Percentiles rank a stretch among this genome's conserved stretches.
These are phyloP conservation scores for Phytopythium cucurbitacearum DNA, from an alignment of 352 stramenopile species.

Conservation along the genomic window DNA sequence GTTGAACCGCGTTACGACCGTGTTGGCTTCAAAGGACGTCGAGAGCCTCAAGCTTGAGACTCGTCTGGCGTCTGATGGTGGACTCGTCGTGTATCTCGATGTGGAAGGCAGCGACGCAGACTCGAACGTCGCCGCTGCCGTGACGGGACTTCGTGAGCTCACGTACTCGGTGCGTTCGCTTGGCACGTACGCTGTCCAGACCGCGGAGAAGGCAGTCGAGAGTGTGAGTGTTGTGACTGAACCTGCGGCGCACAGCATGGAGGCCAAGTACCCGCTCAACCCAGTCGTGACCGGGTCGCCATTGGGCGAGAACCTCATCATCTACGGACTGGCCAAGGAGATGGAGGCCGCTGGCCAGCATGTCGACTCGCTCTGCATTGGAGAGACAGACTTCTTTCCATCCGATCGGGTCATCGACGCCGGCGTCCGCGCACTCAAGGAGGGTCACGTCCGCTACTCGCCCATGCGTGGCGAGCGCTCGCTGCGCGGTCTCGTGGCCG, in stretches of 20 bases:
- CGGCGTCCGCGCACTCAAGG: slow-evolving; percentile 50
- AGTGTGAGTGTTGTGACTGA: background rate
- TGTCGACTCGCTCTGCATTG: slow-evolving; percentile 35
- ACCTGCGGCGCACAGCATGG: slow-evolving; percentile 24
- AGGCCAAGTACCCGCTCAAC: slow-evolving; percentile 58
- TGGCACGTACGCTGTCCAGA: slow-evolving; percentile 68
- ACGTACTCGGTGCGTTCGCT: slow-evolving; percentile 82
- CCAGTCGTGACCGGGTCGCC: slow-evolving; percentile 84
- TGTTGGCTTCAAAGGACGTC: slow-evolving; percentile 61
- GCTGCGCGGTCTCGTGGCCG: slow-evolving; percentile 85
- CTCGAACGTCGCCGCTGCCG: slow-evolving; percentile 55
- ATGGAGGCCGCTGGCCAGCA: slow-evolving; percentile 92
- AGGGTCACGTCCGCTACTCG: slow-evolving; percentile 93
- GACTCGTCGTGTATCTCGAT: slow-evolving; percentile 71
- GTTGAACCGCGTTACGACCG: slow-evolving; percentile 56
- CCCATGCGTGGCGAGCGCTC: slow-evolving; percentile 88
- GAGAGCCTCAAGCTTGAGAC: slow-evolving; percentile 77
- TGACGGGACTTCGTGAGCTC: slow-evolving; percentile 70
- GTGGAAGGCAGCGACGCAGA: slow-evolving; percentile 58
- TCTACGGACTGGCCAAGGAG: slow-evolving; percentile 93
- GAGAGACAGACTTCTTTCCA: slow-evolving; percentile 89
- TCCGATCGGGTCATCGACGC: slow-evolving; percentile 87
- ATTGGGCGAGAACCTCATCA: slow-evolving; percentile 88
- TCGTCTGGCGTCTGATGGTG: slow-evolving; percentile 31
- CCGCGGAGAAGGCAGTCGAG: background rate